Evolutionary conservation across 768 basidiomycete species (phyloP), one percentile per base, ranked within the genome.

Genomic region (Austroboletus festivus): DNA sequence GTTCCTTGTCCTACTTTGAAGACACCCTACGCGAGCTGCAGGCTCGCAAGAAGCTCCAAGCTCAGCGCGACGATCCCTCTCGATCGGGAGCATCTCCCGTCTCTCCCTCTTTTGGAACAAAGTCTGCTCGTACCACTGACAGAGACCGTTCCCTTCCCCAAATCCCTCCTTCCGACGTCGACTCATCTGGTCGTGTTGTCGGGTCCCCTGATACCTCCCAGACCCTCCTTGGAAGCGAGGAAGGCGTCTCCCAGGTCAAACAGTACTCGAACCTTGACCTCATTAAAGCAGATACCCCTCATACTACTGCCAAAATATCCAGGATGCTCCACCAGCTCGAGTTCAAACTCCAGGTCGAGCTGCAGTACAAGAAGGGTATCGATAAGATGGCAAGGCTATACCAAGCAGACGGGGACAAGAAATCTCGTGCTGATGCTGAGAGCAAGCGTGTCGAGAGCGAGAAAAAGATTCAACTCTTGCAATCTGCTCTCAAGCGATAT

Each of bases 371-470:
- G 76, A 81, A 86, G 66, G 96, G 96, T 35, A 96, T 97, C 55
- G 94, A 98, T 72, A 97, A 97, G 75, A 99, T 99, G 96, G 89
- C 86, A 31, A 94, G 89, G 69, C 78, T 97, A 26, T 97, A 97
- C 67, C 85, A 92, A 60, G 90, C 88, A 5, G 96, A 99, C 61
- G 95, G 94, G 46, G 96, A 99, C 75, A 95, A 95, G 80, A 92
- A 91, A 67, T 88, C 93, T 38, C 82, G 89, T 61, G 83, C 82
- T 12, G 95, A 98, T 65, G 93, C 94, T 2, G 93, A 95, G 64
- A 85, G 84, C 65, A 97, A 99, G 72, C 82, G 86, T 54, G 77
- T 94, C 23, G 96, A 99, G 70, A 93, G 89, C 65, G 93, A 97
- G 63, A 89, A 89, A 69, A 99, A 98, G 73, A 96, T 97, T 15